phyloP scores from a whole-genome alignment of 1,139 yeast genomes.

The Suhomyces wounanorum region DNA sequence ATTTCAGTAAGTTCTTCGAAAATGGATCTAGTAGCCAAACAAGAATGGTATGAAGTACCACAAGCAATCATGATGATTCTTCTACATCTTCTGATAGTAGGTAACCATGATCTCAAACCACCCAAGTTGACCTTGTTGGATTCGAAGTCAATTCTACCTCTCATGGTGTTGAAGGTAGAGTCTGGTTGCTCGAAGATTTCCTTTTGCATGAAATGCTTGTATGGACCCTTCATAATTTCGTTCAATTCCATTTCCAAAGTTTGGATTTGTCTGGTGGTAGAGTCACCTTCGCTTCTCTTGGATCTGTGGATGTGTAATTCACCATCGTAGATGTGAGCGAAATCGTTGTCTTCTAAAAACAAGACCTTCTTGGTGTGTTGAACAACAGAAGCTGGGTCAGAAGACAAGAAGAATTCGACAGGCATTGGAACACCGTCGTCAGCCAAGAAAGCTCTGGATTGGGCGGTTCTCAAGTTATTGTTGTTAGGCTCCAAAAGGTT shows the following conservation, averaged over 20 bases:
- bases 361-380: conserved; percentile 97
- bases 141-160: conserved; percentile 96
- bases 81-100: conserved; percentile 91
- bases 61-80: conserved; percentile 98
- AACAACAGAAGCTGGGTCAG: conserved; percentile 97
- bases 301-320: conserved; percentile 98
- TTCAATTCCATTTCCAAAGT: conserved; percentile 96
- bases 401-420: conserved; percentile 92
- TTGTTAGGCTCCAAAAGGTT: conserved; percentile 48
- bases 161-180: conserved; percentile 96
- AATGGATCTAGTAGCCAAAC: conserved; percentile 93
- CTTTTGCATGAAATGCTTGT: conserved; percentile 97
- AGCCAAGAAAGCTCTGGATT: conserved; percentile 87
- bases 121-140: conserved; percentile 79
- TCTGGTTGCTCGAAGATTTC: conserved; percentile 99
- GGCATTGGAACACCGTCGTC: conserved; percentile 94
- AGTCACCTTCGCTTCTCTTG: conserved; percentile 84
- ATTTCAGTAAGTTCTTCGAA: conserved; percentile 97
- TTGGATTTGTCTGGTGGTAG: conserved; percentile 93
- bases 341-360: conserved; percentile 96
- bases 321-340: conserved; percentile 97
- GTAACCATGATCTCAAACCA: conserved; percentile 82
- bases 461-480: conserved; percentile 75
- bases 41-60: conserved; percentile 98
- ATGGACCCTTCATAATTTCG: conserved; percentile 97